Evolutionary conservation across 148 eudicot species (phyloP).

Genomic region (Silene uniflora): DNA sequence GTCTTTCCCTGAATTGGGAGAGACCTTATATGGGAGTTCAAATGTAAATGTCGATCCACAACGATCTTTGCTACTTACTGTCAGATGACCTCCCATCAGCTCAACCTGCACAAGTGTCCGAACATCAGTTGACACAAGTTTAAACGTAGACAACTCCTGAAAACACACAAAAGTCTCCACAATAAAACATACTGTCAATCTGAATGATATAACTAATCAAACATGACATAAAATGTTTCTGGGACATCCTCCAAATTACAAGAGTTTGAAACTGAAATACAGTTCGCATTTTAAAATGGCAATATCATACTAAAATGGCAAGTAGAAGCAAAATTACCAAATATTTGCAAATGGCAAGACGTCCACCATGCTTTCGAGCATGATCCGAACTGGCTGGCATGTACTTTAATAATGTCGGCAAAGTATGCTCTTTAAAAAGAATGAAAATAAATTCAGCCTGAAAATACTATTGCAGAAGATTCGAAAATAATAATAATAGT

Average conservation of each 20-base stretch:
- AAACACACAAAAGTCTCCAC: background rate
- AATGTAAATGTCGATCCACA: conserved; percentile 80
- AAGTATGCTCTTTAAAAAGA: conserved; percentile 61
- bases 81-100: conserved; percentile 90
- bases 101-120: conserved; percentile 52
- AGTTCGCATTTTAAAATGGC: background rate
- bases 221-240: background rate
- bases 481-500: background rate
- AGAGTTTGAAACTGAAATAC: background rate
- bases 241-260: background rate
- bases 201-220: background rate
- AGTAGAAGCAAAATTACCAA: conserved; percentile 42
- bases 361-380: conserved; percentile 93
- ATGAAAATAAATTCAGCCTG: background rate
- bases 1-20: conserved; percentile 34
- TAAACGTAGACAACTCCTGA: background rate
- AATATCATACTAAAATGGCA: background rate
- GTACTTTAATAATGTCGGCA: conserved; percentile 81
- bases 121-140: background rate
- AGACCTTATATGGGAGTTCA: conserved; percentile 71
- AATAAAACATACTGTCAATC: background rate
- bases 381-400: conserved; percentile 92
- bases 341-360: conserved; percentile 94
- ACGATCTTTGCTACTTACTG: conserved; percentile 66
- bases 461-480: background rate